Base-by-base conservation (phyloP, 345 rosid species). In the Citrus maxima region DNA sequence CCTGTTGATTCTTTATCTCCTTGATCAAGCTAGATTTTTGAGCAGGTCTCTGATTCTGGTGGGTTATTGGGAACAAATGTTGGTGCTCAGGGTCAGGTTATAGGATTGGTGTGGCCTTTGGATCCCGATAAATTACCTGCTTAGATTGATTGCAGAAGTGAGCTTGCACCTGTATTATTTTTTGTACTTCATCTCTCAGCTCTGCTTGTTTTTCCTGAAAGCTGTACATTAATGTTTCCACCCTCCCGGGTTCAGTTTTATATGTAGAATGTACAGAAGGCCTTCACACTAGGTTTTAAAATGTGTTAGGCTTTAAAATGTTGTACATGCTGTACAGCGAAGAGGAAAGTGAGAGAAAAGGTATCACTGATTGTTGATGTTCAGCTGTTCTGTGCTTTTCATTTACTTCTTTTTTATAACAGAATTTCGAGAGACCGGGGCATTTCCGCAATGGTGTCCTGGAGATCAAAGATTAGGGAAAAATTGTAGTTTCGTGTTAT, bases 211-310 rank as follows among this genome's bases (percentile, higher is more conserved):
- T 73, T 24, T 35, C 32, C 7, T 16, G 4, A 10, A 75, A 62
- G 34, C 34, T 74, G 85, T 65, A 74, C 64, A 37, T 65, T 21
- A n/a, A 13, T 80, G 51, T 59, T 64, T 34, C 13, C n/a, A 12
- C 18, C 22, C 16, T 42, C 18, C 13, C 51, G 1, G 51, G 51
- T 46, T 46, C 51, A 13, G 51, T 46, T 46, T 12, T 46, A 46
- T 46, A 46, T 12, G 51, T 46, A 46, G 51, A n/a, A 4, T 65
- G 42, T 34, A 34, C 16, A 80, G 27, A 69, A 72, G 40, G 59
- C 75, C 9, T 54, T 19, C 35, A 67, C 66, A 68, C 13, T 78
- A 65, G 84, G 81, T 68, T 69, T 70, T n/a, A 61, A 51, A 63
- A 66, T 32, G 34, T 28, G 1, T 28, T 28, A 28, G 27, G 27